Evolutionary conservation across 1,284 basidiomycete species (phyloP).

Genomic region (Cystodermella granulosa): DNA sequence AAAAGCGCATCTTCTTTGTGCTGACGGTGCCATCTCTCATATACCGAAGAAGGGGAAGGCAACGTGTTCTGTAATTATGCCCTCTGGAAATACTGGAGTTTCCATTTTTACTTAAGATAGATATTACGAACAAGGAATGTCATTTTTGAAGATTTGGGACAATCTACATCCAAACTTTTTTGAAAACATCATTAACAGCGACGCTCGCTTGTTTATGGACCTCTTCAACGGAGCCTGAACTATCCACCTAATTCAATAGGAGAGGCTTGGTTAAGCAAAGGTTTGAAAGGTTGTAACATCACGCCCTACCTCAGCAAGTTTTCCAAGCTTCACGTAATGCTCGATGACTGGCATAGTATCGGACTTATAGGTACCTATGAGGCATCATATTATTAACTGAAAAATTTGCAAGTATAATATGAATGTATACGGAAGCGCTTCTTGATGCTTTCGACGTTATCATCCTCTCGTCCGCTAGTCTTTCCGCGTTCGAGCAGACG

Average conservation of each 20-base stretch:
- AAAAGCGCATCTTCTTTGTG: slow-evolving; percentile 63
- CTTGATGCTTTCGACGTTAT: slow-evolving; percentile 92
- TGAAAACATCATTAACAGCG: slow-evolving; percentile 20
- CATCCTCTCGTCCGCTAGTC: slow-evolving; percentile 93
- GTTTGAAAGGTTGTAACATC: slow-evolving; percentile 3
- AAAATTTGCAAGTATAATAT: background rate
- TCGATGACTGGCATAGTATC: slow-evolving; percentile 97
- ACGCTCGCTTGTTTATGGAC: slow-evolving; percentile 63
- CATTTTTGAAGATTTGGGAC: background rate
- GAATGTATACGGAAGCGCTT: slow-evolving; percentile 83
- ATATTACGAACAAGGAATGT: background rate
- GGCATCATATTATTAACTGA: slow-evolving; percentile 7
- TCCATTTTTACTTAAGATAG: slow-evolving; percentile 43
- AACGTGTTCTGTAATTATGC: slow-evolving; percentile 42
- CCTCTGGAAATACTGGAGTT: slow-evolving; percentile 39
- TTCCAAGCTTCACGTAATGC: slow-evolving; percentile 66
- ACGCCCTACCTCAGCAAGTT: slow-evolving; percentile 74
- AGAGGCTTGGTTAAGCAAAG: slow-evolving; percentile 7
- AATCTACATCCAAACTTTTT: background rate
- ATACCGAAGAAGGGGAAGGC: slow-evolving; percentile 56
- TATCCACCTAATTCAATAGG: slow-evolving; percentile 82
- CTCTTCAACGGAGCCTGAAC: slow-evolving; percentile 66
- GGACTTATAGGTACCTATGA: slow-evolving; percentile 78
- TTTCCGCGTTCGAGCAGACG: slow-evolving; percentile 86
- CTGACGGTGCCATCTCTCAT: slow-evolving; percentile 64